phyloP scores from a whole-genome alignment of 306 rosid species.

The Malus asiatica region DNA sequence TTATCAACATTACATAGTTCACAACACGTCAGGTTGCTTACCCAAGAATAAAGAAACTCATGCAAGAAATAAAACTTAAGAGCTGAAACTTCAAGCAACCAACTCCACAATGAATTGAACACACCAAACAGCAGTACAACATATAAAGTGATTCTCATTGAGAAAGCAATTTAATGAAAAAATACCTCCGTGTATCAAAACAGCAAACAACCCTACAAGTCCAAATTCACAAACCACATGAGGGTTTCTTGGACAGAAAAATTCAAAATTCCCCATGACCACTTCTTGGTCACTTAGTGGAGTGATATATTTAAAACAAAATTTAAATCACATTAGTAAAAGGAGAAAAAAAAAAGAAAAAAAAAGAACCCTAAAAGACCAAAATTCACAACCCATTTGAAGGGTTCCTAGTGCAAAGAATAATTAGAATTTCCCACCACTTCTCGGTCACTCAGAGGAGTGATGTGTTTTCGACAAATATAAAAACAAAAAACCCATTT shows the following conservation, averaged over 20 bases:
- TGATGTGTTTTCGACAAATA: neutral
- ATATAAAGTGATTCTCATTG: neutral
- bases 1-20: neutral
- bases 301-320: neutral
- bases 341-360: neutral
- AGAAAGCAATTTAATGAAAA: neutral
- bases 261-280: neutral
- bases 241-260: neutral
- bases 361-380: neutral
- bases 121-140: neutral
- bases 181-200: neutral
- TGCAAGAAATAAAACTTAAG: neutral
- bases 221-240: constrained; percentile 1
- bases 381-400: neutral
- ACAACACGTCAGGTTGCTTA: neutral
- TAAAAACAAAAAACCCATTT: neutral
- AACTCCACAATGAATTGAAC: constrained; percentile 3
- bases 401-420: neutral
- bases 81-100: neutral
- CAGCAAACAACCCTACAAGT: neutral
- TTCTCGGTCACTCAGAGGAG: neutral
- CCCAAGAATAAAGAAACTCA: neutral
- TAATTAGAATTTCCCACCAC: neutral
- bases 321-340: neutral
- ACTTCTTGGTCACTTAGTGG: neutral